phyloP scores from a whole-genome alignment of 2,329 filamentous ascomycete genomes.

The Aspergillus sp. region DNA sequence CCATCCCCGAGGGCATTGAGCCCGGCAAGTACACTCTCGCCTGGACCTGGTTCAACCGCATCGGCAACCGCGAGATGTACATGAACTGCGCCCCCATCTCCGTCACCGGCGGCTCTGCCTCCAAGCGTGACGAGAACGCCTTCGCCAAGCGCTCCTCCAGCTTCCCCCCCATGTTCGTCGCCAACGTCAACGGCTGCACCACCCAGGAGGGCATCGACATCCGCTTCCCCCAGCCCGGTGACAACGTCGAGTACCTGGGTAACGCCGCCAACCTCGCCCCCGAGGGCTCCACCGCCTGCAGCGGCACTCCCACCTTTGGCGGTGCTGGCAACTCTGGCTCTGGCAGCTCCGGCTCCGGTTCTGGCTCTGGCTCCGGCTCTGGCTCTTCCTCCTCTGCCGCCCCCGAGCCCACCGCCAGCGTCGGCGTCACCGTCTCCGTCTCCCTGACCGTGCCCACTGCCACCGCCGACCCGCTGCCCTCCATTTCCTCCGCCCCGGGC shows the following conservation, averaged over 20 bases:
- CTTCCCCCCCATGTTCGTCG: constrained; percentile 73
- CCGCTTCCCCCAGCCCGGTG: constrained; percentile 66
- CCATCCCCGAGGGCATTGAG: constrained; percentile 67
- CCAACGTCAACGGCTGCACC: constrained; percentile 64
- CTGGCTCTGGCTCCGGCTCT: constrained; percentile 28
- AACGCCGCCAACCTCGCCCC: constrained; percentile 35
- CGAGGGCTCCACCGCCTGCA: constrained; percentile 27
- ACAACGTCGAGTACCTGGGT: constrained; percentile 52
- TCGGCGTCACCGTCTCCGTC: background rate
- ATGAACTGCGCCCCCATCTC: constrained; percentile 87
- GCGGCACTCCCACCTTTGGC: constrained; percentile 31
- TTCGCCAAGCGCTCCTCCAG: constrained; percentile 54
- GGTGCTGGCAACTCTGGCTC: constrained; percentile 26
- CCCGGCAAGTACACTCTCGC: constrained; percentile 76
- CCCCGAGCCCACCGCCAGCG: background rate
- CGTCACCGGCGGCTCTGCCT: constrained; percentile 53
- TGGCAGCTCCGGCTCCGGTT: constrained; percentile 15
- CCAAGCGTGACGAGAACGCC: constrained; percentile 40
- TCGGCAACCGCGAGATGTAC: constrained; percentile 95
- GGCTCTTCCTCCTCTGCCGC: constrained; percentile 4
- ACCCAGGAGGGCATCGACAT: constrained; percentile 58
- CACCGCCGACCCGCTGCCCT: background rate
- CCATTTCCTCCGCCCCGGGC: background rate
- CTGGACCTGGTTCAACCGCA: constrained; percentile 92
- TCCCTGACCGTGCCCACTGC: constrained; percentile 3